These are phyloP conservation scores for Crithidia thermophila DNA, from an alignment of 208 protist genomes.

Conservation along the genomic window DNA sequence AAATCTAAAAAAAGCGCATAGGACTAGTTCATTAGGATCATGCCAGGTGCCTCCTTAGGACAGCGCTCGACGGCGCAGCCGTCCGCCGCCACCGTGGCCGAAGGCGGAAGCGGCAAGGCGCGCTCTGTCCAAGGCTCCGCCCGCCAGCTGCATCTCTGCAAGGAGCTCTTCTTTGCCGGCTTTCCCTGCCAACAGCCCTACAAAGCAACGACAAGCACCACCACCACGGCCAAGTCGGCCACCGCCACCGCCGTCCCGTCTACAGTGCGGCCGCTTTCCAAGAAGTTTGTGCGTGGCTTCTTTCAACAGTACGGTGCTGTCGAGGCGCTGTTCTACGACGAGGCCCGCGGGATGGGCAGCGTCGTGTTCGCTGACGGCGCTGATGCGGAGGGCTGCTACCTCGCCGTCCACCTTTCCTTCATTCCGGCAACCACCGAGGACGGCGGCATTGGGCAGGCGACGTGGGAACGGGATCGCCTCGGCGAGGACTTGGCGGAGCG, in stretches of 20 bases:
- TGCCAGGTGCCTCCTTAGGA: too few species aligned
- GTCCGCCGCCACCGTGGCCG: not conserved
- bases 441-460: conserved; percentile 5
- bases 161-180: conserved; percentile 77
- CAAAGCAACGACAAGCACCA: not conserved
- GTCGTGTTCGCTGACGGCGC: conserved; percentile 59
- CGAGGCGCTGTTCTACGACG: conserved; percentile 52
- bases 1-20: too few species aligned
- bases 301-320: conserved; percentile 68
- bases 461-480: conserved; percentile 12
- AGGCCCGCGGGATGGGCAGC: conserved; percentile 56
- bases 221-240: not conserved
- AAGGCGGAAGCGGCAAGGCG: not conserved
- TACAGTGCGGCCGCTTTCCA: conserved; percentile 22
- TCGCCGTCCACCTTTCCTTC: conserved; percentile 60
- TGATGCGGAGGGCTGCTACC: conserved; percentile 61
- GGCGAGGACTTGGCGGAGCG: conserved; percentile 18
- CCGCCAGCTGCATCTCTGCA: conserved; percentile 39
- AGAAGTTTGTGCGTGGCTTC: conserved; percentile 47
- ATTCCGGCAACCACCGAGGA: conserved; percentile 12
- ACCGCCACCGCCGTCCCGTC: not conserved
- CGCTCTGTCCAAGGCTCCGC: conserved; percentile 5
- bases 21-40: too few species aligned
- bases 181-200: conserved; percentile 32
- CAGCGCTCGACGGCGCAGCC: not conserved